phyloP scores from a whole-genome alignment of 2,329 filamentous ascomycete species.

The Salinomyces thailandicus region DNA sequence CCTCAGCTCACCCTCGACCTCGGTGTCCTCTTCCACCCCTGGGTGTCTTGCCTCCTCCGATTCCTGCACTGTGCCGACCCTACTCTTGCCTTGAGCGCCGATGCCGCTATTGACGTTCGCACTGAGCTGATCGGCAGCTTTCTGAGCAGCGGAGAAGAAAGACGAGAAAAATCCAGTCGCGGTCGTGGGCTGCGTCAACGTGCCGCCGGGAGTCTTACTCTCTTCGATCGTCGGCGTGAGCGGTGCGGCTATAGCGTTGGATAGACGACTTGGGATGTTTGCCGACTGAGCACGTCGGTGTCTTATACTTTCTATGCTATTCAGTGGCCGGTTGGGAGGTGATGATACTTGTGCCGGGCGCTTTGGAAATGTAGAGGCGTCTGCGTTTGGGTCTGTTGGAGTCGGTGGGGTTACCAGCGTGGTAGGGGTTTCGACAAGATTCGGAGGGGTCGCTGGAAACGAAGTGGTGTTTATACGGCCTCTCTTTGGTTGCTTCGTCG shows the following conservation, averaged over 20 bases:
- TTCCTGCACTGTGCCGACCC: slow-evolving; percentile 11
- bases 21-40: slow-evolving; percentile 16
- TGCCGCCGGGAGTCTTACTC: slow-evolving; percentile 47
- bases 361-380: slow-evolving; percentile 12
- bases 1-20: slow-evolving; percentile 44
- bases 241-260: slow-evolving; percentile 60
- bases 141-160: slow-evolving; percentile 86
- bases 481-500: slow-evolving; percentile 9
- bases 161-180: slow-evolving; percentile 76
- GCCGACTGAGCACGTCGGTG: slow-evolving; percentile 24
- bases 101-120: slow-evolving; percentile 58
- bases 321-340: slow-evolving; percentile 10
- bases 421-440: slow-evolving; percentile 35
- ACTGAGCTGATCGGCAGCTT: slow-evolving; percentile 66
- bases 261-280: slow-evolving; percentile 67
- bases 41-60: slow-evolving; percentile 3
- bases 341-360: slow-evolving; percentile 33
- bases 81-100: slow-evolving; percentile 40
- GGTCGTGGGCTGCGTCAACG: slow-evolving; percentile 36
- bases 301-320: slow-evolving; percentile 23
- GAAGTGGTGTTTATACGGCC: slow-evolving; percentile 27
- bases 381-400: slow-evolving; percentile 37
- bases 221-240: slow-evolving; percentile 70
- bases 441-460: slow-evolving; percentile 34
- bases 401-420: slow-evolving; percentile 56